Base-by-base conservation (phyloP, 2,329 filamentous ascomycete genomes). In the Didymella pinodella region DNA sequence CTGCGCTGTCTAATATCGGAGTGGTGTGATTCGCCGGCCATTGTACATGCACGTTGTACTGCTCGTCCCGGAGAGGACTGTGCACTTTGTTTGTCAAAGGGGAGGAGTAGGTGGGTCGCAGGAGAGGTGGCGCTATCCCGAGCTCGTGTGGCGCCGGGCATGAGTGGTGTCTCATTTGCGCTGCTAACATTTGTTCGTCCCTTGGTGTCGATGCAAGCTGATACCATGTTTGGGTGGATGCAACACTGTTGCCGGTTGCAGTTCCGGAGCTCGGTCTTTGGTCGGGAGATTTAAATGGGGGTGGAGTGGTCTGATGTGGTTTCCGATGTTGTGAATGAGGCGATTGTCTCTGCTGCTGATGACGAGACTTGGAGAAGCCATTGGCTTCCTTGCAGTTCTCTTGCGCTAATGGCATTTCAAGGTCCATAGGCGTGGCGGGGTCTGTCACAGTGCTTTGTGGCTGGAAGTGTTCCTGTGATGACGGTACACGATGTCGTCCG, bases 391-490 rank as follows among this genome's bases (percentile, higher is more conserved):
- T 22, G 18, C 41, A 1, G 20, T 34, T 18, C 25, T 55, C 48
- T 38, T 60, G 57, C 26, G 58, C 57, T 31, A 49, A 44, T 10
- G 57, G 31, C 11, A 32, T 32, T 38, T 56, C 48, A 51, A 63
- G 50, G 14, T 51, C 48, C 29, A 54, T 54, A 52, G 61, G 63
- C 49, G 69, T 65, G 45, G 56, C 63, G 59, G 65, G 64, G 46
- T 48, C 61, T 46, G 65, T 69, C 61, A 61, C 64, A 70, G 65
- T 45, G 38, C 18, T 59, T 54, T 65, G 68, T 67, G 64, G 64
- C 67, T 68, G 64, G 54, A 7, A 18, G 48, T 59, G 45, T 31
- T 64, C 62, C 32, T 64, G 59, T 45, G 64, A 63, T 48, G 62
- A 62, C 50, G 61, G 61, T 53, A 63, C 59, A 61, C 22, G 32